Percentiles rank a stretch among this genome's conserved stretches.
These are phyloP conservation scores for Fusarium cicatricum DNA, from an alignment of 2,329 filamentous ascomycete species.

Conservation along the genomic window DNA sequence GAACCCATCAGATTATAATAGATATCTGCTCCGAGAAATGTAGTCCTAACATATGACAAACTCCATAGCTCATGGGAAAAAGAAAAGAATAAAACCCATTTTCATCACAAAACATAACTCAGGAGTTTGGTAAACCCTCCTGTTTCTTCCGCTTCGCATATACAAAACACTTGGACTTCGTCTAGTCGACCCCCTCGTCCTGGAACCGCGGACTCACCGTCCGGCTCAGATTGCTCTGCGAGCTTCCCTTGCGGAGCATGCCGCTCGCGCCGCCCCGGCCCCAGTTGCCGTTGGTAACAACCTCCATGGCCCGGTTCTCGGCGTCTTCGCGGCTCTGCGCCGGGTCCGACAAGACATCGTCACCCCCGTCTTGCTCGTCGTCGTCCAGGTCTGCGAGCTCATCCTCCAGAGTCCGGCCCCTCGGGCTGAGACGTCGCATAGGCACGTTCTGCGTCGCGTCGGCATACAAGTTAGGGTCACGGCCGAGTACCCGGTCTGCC, in stretches of 20 bases:
- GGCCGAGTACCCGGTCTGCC: slow-evolving; percentile 65
- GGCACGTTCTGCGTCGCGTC: slow-evolving; percentile 56
- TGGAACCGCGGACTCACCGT: slow-evolving; percentile 35
- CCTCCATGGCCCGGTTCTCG: slow-evolving; percentile 57
- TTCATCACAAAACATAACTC: not conserved
- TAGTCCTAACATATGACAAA: slow-evolving; percentile 13
- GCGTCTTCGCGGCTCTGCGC: slow-evolving; percentile 50
- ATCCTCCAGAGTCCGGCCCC: slow-evolving; percentile 55
- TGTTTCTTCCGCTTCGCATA: slow-evolving; percentile 15
- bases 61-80: slow-evolving; percentile 32
- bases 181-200: slow-evolving; percentile 48
- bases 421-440: slow-evolving; percentile 57
- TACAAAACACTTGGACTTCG: not conserved
- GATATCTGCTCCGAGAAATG: slow-evolving; percentile 19
- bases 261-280: slow-evolving; percentile 54
- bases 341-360: slow-evolving; percentile 43
- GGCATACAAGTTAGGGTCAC: slow-evolving; percentile 63
- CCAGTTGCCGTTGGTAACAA: slow-evolving; percentile 52
- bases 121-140: not conserved
- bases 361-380: slow-evolving; percentile 48
- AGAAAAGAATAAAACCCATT: not conserved
- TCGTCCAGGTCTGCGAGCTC: slow-evolving; percentile 53
- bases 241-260: slow-evolving; percentile 50
- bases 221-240: slow-evolving; percentile 33
- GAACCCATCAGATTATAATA: not conserved